Percentiles rank a stretch among this genome's conserved stretches.
Conservation (phyloP, 306 rosid genomes). For the Vigna hirtella region DNA sequence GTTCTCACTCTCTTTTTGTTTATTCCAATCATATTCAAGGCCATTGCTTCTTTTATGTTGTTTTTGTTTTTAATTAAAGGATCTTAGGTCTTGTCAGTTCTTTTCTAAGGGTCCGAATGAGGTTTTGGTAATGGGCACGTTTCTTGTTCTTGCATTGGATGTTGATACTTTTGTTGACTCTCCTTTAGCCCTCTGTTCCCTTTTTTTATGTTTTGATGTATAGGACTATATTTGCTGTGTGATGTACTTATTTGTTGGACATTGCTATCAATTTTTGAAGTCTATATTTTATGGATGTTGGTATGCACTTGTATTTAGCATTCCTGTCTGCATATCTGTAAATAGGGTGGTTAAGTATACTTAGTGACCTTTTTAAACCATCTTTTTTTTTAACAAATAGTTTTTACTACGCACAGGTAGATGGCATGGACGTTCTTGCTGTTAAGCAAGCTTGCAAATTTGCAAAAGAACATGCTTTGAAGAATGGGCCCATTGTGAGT, state of each 20-base stretch:
- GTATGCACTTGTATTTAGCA: conserved; percentile 1
- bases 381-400: conserved; percentile 1
- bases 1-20: background rate
- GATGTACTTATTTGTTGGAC: conserved; percentile 26
- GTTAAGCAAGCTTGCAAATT: conserved; percentile 95
- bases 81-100: background rate
- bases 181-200: background rate
- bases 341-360: conserved; percentile 22
- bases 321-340: conserved; percentile 15
- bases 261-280: conserved; percentile 7
- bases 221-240: conserved; percentile 11
- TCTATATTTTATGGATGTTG: background rate
- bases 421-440: conserved; percentile 98
- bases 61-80: background rate
- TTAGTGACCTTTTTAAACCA: background rate
- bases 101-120: conserved; percentile 16
- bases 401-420: conserved; percentile 68
- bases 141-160: conserved; percentile 31
- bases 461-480: conserved; percentile 93
- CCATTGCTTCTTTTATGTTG: background rate
- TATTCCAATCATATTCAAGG: conserved; percentile 19
- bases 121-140: conserved; percentile 1
- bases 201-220: conserved; percentile 24
- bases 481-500: conserved; percentile 98
- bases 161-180: background rate